phyloP scores from a whole-genome alignment of 2,329 filamentous ascomycete species.

The Botryotinia convoluta region DNA sequence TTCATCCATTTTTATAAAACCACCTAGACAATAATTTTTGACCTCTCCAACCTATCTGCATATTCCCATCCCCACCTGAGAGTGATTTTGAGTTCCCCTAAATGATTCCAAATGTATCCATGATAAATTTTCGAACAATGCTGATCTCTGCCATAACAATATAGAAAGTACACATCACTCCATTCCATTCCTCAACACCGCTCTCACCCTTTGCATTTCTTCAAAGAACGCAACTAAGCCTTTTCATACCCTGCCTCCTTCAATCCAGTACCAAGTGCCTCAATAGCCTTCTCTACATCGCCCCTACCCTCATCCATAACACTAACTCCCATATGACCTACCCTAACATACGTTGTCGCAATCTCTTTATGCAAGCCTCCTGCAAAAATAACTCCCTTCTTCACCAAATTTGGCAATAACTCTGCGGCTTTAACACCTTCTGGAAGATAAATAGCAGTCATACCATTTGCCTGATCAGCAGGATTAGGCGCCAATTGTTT shows the following conservation, averaged over 20 bases:
- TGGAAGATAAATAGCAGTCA: conserved; percentile 96
- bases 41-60: not conserved
- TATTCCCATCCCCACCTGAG: not conserved
- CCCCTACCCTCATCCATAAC: conserved; percentile 56
- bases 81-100: not conserved
- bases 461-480: conserved; percentile 91
- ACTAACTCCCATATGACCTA: conserved; percentile 97
- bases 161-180: not conserved
- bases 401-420: conserved; percentile 77
- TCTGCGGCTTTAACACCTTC: conserved; percentile 78
- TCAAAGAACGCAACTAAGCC: conserved; percentile 21
- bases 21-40: not conserved
- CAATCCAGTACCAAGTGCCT: conserved; percentile 72
- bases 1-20: not conserved
- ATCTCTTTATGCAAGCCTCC: conserved; percentile 96
- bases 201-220: not conserved
- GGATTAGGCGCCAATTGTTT: conserved; percentile 82
- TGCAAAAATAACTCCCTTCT: conserved; percentile 89
- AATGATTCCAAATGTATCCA: not conserved
- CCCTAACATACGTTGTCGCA: conserved; percentile 86
- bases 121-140: not conserved
- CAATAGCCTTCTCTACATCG: conserved; percentile 82
- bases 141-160: not conserved
- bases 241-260: conserved; percentile 67
- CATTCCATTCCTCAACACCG: not conserved